Evolutionary conservation across 345 rosid species (phyloP), one percentile per base, ranked within the genome.

Genomic region (Ceriops zippeliana): DNA sequence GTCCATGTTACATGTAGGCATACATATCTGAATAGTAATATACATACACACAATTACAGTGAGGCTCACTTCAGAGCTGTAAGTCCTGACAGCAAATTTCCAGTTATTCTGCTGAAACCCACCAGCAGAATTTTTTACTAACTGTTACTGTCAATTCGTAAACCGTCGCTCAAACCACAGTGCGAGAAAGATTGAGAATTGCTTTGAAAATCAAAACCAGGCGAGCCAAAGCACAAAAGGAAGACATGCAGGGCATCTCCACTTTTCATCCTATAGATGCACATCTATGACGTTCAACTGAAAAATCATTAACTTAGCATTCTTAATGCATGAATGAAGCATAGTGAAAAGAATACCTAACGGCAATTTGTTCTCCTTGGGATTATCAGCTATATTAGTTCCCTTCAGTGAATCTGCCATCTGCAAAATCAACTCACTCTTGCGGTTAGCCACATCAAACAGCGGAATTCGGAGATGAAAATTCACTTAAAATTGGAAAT

Each of bases 331-430:
- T 16, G 26, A 20, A 7, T 15, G 5, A 22, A 52, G 22, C 27
- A 24, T 8, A 35, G 5, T 15, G 67, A 46, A 63, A 61, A 62
- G 38, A 73, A 16, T 67, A 76, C 80, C 80, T 47, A 67, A 58
- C 42, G 60, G 27, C 6, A 66, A 76, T 22, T 67, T 76, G 32
- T 76, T 76, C 70, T 67, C 62, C 58, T 76, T 71, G 62, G 73
- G 35, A 67, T 26, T 58, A 46, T 7, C 34, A 24, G 66, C 34
- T 32, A 61, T 58, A 13, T 74, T 27, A 34, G 61, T 28, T 67
- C 35, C 61, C 61, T 46, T 62, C 61, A 52, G 24, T 52, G 72
- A 27, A 15, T 76, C 73, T 28, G 72, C 66, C 80, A 76, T 76
- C 76, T 54, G 61, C n/a, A 54, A 38, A 22, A 22, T 22, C 57